phyloP scores from a whole-genome alignment of 106 monocot genomes.

The Agapanthus africanus region DNA sequence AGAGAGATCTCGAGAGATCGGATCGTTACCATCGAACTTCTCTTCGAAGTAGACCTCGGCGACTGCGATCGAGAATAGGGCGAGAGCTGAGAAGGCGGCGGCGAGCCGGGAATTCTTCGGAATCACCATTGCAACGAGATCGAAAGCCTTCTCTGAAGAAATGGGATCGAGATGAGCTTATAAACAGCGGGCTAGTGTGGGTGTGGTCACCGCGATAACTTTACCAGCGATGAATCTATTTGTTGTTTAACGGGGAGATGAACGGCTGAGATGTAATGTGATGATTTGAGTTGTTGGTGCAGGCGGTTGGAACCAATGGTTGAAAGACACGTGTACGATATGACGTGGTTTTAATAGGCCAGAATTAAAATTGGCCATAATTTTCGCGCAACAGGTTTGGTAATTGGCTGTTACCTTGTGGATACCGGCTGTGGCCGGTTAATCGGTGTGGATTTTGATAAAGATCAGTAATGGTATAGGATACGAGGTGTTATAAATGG shows the following conservation, averaged over 20 bases:
- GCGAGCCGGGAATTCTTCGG: background rate
- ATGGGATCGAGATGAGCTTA: background rate
- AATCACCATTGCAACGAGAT: constrained; percentile 7
- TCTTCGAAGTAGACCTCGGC: constrained; percentile 16
- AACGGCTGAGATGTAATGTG: background rate
- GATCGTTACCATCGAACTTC: constrained; percentile 7
- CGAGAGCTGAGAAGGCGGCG: background rate
- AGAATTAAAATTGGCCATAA: too few species aligned
- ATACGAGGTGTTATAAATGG: too few species aligned
- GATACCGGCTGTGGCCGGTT: too few species aligned
- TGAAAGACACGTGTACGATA: background rate
- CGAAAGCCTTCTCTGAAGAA: background rate
- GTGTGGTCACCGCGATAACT: background rate
- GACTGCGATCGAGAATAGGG: background rate
- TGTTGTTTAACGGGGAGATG: background rate
- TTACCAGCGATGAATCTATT: background rate
- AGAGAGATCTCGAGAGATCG: background rate
- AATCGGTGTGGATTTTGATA: too few species aligned
- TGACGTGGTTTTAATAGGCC: too few species aligned
- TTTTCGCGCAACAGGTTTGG: too few species aligned
- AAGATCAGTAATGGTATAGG: too few species aligned
- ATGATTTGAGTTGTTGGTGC: background rate
- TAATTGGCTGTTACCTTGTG: too few species aligned
- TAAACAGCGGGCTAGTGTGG: background rate
- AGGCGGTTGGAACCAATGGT: background rate